Base-by-base conservation (phyloP, 2,329 filamentous ascomycete species). In the Paraphoma chrysanthemicola region DNA sequence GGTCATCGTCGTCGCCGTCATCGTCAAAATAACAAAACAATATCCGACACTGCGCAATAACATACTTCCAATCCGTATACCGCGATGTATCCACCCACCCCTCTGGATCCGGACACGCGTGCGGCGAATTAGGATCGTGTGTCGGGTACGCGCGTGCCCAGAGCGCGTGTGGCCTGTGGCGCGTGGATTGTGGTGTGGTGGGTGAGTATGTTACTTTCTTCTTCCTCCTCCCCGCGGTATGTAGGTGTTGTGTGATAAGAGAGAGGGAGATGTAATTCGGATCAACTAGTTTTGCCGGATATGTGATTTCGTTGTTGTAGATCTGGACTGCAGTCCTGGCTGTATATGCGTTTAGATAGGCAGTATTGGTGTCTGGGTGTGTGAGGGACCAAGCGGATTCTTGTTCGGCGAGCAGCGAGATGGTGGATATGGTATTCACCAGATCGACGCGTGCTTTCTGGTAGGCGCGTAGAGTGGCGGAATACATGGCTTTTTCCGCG, bases 31-130 rank as follows among this genome's bases (percentile, higher is more conserved):
- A 31, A 18, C 57, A 48, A 2, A 57, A 43, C 11, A 67, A 48
- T 1, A 64, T 52, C 1, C 57, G 55, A 33, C 60, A 66, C n/a
- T 66, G 61, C 1, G 46, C 23, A 6, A 67, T 33, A 28, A 43
- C 47, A n/a, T 51, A 64, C 6, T 53, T 29, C 48, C 53, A 55
- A 33, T 56, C 39, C 16, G 50, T 33, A 8, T 12, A 36, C 28
- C 56, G 52, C 3, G 56, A 54, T 3, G 57, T 61, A 12, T 66
- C 61, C 4, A 49, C 45, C 51, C 56, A 66, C 3, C 59, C 56
- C 2, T 59, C 50, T 3, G 51, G 33, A 3, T 48, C 12, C 6
- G 49, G 53, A 39, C 55, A 60, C 4, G 50, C 52, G 30, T 65
- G 49, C 31, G 54, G 50, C 5, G 56, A 65, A 3, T 54, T 29